Base-by-base conservation (phyloP, 2,329 filamentous ascomycete species). In the Colletotrichum paranaense region DNA sequence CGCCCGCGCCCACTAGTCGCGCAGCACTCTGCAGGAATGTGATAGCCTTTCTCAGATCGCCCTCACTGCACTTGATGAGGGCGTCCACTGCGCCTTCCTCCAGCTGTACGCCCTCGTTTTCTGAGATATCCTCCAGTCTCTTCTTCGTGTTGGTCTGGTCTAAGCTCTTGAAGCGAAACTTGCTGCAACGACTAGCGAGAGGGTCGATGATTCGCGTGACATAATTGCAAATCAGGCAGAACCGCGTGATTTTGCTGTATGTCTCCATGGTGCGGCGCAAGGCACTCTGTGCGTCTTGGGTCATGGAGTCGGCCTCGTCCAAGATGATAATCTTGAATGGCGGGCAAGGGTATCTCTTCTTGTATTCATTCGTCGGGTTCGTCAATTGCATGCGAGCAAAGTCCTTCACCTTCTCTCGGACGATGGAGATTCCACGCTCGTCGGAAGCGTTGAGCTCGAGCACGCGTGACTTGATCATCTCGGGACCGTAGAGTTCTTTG, bases 321-420 rank as follows among this genome's bases (percentile, higher is more conserved):
- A 99, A 91, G 74, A 99, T 95, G 80, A 99, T 96, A 81, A 99
- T 98, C 86, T 99, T 99, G 88, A 98, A 99, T 0, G 97, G 97
- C 26, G 97, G 97, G 81, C 96, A 98, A 0, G 97, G 95, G 79
- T 97, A 98, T 80, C 92, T 85, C 73, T 87, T 83, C 83, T 91
- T 86, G 85, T 94, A 90, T 78, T 92, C 86, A 75, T 92, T 84
- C 0, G 94, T 92, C 2, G 94, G 92, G 76, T 97, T 95, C 35
- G 94, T 95, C 75, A 98, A 90, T 82, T 98, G 96, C 88, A 97
- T 96, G 74, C 96, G 92, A 26, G 97, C 97, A 83, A 99, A 99
- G 83, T 98, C 93, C 83, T 99, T 99, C 82, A 99, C 95, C 84
- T 98, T 98, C 80, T 98, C 95, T 65, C 97, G 93, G 49, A 99